Conservation (phyloP, 164 flowering plant genomes). For the Magnolia changhungtana region DNA sequence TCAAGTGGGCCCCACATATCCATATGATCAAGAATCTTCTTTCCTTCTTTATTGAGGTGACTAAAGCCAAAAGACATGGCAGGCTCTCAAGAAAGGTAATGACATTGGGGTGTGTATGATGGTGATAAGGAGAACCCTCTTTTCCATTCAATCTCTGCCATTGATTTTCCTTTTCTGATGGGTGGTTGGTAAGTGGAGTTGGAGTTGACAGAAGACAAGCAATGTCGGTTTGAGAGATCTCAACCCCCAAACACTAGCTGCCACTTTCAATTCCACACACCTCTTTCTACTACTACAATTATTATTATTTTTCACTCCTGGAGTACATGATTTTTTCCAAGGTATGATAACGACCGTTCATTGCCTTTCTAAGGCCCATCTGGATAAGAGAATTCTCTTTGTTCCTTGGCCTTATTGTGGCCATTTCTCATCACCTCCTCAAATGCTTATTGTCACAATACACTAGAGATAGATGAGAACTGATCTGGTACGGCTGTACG, state of each 20-base stretch:
- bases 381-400: conserved; percentile 24
- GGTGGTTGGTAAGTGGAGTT: conserved; percentile 2
- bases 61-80: conserved; percentile 23
- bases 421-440: no score
- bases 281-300: not conserved
- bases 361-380: conserved; percentile 6
- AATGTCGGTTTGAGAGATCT: not conserved
- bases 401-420: conserved; percentile 18
- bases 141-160: conserved; percentile 15
- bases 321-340: not conserved
- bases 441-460: no score
- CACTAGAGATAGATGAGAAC: no score
- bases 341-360: conserved; percentile 28
- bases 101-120: conserved; percentile 12
- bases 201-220: not conserved
- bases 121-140: conserved; percentile 21
- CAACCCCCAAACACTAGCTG: not conserved
- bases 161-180: not conserved
- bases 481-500: no score
- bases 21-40: conserved; percentile 31
- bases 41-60: conserved; percentile 36
- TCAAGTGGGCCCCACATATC: not conserved
- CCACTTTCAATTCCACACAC: not conserved
- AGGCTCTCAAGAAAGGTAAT: conserved; percentile 14
- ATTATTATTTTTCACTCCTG: not conserved